Conservation (phyloP, 208 protist species). For the Leishmania tropica region DNA sequence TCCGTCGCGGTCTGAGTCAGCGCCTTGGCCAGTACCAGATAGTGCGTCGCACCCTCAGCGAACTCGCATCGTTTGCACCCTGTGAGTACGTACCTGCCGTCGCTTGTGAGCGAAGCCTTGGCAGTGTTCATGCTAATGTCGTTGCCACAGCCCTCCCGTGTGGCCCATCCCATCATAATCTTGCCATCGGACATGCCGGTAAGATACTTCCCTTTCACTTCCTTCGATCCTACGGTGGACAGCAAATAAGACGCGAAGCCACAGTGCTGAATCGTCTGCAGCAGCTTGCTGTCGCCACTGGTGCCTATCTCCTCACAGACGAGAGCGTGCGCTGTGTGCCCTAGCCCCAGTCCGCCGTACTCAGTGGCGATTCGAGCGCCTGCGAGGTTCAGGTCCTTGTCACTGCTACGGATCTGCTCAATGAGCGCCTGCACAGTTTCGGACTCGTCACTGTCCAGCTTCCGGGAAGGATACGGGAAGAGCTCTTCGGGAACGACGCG, state of each 20-base stretch:
- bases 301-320: conserved; percentile 79
- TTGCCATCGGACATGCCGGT: conserved; percentile 87
- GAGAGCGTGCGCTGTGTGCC: conserved; percentile 80
- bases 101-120: conserved; percentile 26
- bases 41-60: conserved; percentile 72
- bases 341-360: conserved; percentile 83
- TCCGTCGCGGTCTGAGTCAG: conserved; percentile 67
- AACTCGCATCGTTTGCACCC: conserved; percentile 64
- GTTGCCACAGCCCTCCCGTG: conserved; percentile 63
- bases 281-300: conserved; percentile 46
- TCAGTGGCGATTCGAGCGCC: conserved; percentile 77
- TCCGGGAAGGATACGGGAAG: conserved; percentile 79
- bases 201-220: conserved; percentile 85
- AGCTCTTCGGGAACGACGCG: conserved; percentile 73
- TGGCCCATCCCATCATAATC: conserved; percentile 80
- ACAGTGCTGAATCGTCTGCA: conserved; percentile 68
- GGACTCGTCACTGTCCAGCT: conserved; percentile 73
- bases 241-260: conserved; percentile 71
- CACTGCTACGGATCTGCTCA: conserved; percentile 69
- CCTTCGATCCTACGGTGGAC: conserved; percentile 64
- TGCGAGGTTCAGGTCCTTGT: conserved; percentile 62
- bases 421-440: conserved; percentile 80
- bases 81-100: conserved; percentile 53
- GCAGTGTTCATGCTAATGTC: conserved; percentile 88
- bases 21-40: conserved; percentile 81